Conservation (phyloP, 441 rosid genomes). For the Rhodomyrtus psidioides region DNA sequence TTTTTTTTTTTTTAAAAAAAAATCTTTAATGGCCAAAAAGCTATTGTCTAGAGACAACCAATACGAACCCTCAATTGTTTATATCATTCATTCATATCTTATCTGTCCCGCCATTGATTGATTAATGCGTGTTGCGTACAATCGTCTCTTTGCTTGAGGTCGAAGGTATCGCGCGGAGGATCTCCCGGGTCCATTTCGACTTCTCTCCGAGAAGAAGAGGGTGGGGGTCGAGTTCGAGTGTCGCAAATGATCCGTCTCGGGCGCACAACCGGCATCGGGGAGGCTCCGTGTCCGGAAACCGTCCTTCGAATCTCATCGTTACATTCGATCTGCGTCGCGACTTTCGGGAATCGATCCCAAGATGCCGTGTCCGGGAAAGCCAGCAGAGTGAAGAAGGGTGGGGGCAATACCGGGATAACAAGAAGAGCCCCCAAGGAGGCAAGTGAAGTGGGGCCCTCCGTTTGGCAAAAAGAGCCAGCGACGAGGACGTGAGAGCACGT, state of each 20-base stretch:
- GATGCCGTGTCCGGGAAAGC: too few species aligned
- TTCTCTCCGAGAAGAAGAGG: neutral
- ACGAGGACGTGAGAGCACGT: slow-evolving; percentile 4
- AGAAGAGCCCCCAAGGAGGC: neutral
- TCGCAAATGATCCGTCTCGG: too few species aligned
- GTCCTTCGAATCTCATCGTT: too few species aligned
- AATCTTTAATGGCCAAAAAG: neutral
- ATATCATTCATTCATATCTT: neutral
- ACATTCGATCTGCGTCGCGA: too few species aligned
- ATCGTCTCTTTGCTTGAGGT: neutral
- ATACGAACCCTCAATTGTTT: neutral
- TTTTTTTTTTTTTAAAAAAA: neutral
- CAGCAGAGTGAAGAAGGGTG: too few species aligned
- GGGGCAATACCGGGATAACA: too few species aligned
- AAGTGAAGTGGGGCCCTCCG: neutral
- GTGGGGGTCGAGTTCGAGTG: neutral
- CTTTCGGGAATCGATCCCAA: too few species aligned
- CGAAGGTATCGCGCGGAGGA: neutral
- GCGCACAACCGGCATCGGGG: too few species aligned
- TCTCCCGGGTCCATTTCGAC: neutral
- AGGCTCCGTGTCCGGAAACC: too few species aligned
- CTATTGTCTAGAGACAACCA: too few species aligned
- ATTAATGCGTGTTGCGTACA: neutral
- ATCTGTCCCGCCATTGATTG: neutral
- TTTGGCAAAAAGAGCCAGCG: neutral